Percentiles rank a stretch among this genome's conserved stretches.
Evolutionary conservation across 2,329 filamentous ascomycete genomes (phyloP).

Genomic region (Phialocephala subalpina): DNA sequence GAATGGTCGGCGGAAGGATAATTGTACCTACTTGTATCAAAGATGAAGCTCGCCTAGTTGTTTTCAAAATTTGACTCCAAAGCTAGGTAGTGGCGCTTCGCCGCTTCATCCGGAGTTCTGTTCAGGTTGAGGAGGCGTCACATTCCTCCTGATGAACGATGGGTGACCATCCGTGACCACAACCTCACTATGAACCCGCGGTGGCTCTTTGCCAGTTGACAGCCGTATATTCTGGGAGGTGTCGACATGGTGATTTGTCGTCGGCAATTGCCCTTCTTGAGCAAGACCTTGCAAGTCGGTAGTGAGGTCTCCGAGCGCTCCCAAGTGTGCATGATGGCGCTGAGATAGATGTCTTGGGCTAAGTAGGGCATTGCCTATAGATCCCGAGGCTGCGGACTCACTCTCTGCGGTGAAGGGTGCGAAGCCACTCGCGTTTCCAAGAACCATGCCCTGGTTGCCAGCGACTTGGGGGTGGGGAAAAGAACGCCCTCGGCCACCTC

Average conservation of each 20-base stretch:
- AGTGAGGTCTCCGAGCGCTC: neutral
- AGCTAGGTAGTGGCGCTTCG: neutral
- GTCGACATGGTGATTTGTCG: neutral
- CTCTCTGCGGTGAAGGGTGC: neutral
- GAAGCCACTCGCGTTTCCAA: neutral
- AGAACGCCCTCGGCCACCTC: neutral
- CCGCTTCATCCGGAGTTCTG: neutral
- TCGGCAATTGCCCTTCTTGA: neutral
- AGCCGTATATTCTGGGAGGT: neutral
- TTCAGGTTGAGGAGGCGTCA: neutral
- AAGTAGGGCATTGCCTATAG: neutral
- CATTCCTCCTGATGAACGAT: neutral
- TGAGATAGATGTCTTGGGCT: neutral
- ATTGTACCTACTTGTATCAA: neutral
- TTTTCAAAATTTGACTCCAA: neutral
- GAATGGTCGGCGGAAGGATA: neutral
- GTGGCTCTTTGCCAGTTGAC: neutral
- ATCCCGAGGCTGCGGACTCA: neutral
- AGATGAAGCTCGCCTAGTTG: neutral
- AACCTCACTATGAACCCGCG: neutral
- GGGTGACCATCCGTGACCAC: neutral
- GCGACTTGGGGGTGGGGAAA: neutral
- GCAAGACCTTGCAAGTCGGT: neutral
- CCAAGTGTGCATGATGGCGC: neutral
- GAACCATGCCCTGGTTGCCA: neutral